Evolutionary conservation across 352 stramenopile species (phyloP), one percentile per base, ranked within the genome.

Genomic region (Pythium coloratum): DNA sequence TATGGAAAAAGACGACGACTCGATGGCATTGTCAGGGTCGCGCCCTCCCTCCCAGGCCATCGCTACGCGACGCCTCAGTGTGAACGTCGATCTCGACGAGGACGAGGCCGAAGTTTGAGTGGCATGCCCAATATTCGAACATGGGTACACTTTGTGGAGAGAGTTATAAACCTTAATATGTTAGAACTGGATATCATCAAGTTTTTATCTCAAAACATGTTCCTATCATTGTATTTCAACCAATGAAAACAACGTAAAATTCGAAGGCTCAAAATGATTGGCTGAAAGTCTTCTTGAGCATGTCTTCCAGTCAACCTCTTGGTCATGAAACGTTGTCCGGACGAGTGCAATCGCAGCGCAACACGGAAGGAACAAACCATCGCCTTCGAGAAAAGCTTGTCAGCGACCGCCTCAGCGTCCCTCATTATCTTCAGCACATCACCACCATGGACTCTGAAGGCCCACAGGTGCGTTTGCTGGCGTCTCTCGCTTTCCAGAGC

Each of bases 381-480:
- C 51, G 28, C 28, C 51, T 57, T 57, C 51, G 26, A 57, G 13
- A 57, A 57, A 33, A 57, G 32, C 51, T 26, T 8, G 28, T 42
- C 18, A 57, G 46, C 16, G 46, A 30, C 46, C 2, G 46, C 46
- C 46, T 33, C 46, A 12, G 6, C 46, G 6, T 14, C n/a, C 46
- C 18, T 7, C 46, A 53, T 20, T 20, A 30, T 20, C 24, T 38
- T 30, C 26, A 30, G 18, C 34, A 55, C 26, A 28, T 30, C 34
- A 51, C 13, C 38, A 60, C 53, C n/a, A 80, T 80, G 70, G 74
- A 81, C 60, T 59, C 71, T 6, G 75, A 81, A 77, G 71, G 69
- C 50, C 75, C 75, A 26, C 75, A 79, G 61, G 71, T 81, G 34
- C 54, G 65, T 28, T 26, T 62, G n/a, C 55, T 36, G n/a, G 20